These are phyloP conservation scores for Clathrospora elynae DNA, from an alignment of 2,329 filamentous ascomycete genomes.

Conservation along the genomic window DNA sequence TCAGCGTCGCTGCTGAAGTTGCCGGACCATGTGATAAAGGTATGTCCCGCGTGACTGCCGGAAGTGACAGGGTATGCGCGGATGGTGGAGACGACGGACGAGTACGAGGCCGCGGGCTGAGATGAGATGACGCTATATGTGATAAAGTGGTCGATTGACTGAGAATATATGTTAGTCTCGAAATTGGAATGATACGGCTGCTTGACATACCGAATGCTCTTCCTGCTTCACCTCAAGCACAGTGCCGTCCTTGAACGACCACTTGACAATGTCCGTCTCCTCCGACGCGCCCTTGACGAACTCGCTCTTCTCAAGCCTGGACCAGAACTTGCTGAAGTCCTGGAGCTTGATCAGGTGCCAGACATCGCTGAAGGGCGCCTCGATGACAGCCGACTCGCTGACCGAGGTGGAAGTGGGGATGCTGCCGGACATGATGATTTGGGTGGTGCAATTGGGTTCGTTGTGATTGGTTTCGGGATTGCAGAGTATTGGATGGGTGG, in stretches of 20 bases:
- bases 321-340: constrained; percentile 71
- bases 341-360: constrained; percentile 78
- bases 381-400: constrained; percentile 70
- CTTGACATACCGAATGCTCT: constrained; percentile 68
- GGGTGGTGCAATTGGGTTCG: constrained; percentile 11
- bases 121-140: constrained; percentile 74
- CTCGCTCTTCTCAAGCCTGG: constrained; percentile 65
- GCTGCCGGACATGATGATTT: constrained; percentile 30
- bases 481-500: too few species aligned
- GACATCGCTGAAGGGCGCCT: constrained; percentile 67
- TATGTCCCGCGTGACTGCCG: constrained; percentile 66
- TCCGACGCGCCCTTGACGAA: constrained; percentile 65
- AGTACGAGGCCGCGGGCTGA: constrained; percentile 68
- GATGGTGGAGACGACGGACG: constrained; percentile 69
- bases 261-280: constrained; percentile 71
- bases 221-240: constrained; percentile 75
- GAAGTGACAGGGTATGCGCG: constrained; percentile 69
- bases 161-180: background rate
- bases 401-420: constrained; percentile 72
- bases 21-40: constrained; percentile 71
- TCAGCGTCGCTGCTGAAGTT: constrained; percentile 74
- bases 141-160: constrained; percentile 71
- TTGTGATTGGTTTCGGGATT: constrained; percentile 1
- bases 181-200: background rate
- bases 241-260: constrained; percentile 73